A percentile compares a stretch with the other conserved stretches of the same genome.
Evolutionary conservation across 1,139 yeast genomes (phyloP).

Genomic region (Torulaspora globosa): DNA sequence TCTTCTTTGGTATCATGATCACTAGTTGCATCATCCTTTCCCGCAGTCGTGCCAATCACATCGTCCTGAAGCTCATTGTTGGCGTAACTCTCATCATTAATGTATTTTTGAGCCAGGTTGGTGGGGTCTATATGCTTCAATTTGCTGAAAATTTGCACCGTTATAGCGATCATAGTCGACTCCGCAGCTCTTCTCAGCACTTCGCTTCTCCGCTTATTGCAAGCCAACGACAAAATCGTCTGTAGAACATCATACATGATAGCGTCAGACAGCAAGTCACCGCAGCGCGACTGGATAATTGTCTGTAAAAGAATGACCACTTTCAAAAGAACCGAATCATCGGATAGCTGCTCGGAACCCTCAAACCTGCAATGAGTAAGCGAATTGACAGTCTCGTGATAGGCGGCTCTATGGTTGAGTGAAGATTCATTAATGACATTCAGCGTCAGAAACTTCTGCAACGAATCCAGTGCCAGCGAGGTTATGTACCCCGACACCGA

Average conservation of each 20-base stretch:
- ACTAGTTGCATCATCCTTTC: slow-evolving; percentile 6
- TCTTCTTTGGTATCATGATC: not conserved
- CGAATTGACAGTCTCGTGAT: slow-evolving; percentile 57
- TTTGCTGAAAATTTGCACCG: slow-evolving; percentile 63
- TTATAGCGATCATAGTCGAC: slow-evolving; percentile 68
- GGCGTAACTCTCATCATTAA: slow-evolving; percentile 38
- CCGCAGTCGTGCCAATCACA: slow-evolving; percentile 33
- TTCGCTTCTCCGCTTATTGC: slow-evolving; percentile 88
- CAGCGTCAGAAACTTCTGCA: slow-evolving; percentile 65
- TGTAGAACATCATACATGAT: slow-evolving; percentile 85
- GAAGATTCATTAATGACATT: slow-evolving; percentile 47
- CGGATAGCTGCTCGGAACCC: slow-evolving; percentile 89
- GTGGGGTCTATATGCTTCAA: slow-evolving; percentile 53
- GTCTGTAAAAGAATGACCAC: slow-evolving; percentile 72
- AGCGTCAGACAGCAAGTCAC: slow-evolving; percentile 68
- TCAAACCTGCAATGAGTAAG: slow-evolving; percentile 94
- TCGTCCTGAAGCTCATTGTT: slow-evolving; percentile 37
- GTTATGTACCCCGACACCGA: slow-evolving; percentile 85
- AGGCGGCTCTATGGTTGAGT: slow-evolving; percentile 46
- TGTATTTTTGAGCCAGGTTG: slow-evolving; percentile 33
- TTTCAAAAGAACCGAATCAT: slow-evolving; percentile 83
- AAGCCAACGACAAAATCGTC: slow-evolving; percentile 86
- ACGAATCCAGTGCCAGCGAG: slow-evolving; percentile 69
- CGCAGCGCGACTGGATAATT: slow-evolving; percentile 61
- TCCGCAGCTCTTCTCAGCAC: slow-evolving; percentile 88